A percentile compares a stretch with the other conserved stretches of the same genome.
phyloP scores from a whole-genome alignment of 192 early-diverging fungal species.

The Backusella tuberculispora region DNA sequence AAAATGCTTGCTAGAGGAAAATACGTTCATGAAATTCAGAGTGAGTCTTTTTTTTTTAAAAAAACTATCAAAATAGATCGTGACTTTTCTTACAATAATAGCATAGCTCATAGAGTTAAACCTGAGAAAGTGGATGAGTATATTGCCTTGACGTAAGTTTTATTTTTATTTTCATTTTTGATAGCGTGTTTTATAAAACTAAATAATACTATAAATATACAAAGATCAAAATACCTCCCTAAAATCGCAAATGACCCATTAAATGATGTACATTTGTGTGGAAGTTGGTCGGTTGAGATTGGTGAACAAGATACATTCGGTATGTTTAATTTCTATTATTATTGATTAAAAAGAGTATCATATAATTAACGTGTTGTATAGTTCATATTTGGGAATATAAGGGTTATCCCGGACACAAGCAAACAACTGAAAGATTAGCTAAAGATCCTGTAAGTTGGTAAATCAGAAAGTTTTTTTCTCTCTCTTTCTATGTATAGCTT shows the following conservation, averaged over 20 bases:
- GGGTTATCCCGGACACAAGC: constrained; percentile 81
- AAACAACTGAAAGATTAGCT: constrained; percentile 63
- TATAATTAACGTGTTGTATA: constrained; percentile 20
- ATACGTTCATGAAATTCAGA: constrained; percentile 88
- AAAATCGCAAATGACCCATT: constrained; percentile 74
- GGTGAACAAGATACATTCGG: constrained; percentile 85
- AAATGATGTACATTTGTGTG: constrained; percentile 82
- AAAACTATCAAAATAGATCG: neutral
- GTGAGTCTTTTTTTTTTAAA: constrained; percentile 44
- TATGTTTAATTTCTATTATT: constrained; percentile 41
- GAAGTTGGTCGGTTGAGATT: constrained; percentile 88
- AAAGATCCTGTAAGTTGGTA: constrained; percentile 59
- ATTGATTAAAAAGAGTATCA: neutral
- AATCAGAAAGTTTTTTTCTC: neutral
- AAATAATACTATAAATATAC: neutral
- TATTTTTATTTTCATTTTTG: neutral
- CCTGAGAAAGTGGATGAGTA: constrained; percentile 90
- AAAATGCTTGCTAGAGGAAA: constrained; percentile 82
- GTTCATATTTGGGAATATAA: constrained; percentile 97
- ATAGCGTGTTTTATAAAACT: neutral
- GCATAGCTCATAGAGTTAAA: constrained; percentile 77
- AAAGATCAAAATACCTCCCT: constrained; percentile 74
- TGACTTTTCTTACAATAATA: neutral
- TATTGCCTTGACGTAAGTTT: constrained; percentile 64
- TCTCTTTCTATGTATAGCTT: neutral